phyloP scores from a whole-genome alignment of 495 filamentous ascomycete genomes.

The Parachaetomium inaequale region DNA sequence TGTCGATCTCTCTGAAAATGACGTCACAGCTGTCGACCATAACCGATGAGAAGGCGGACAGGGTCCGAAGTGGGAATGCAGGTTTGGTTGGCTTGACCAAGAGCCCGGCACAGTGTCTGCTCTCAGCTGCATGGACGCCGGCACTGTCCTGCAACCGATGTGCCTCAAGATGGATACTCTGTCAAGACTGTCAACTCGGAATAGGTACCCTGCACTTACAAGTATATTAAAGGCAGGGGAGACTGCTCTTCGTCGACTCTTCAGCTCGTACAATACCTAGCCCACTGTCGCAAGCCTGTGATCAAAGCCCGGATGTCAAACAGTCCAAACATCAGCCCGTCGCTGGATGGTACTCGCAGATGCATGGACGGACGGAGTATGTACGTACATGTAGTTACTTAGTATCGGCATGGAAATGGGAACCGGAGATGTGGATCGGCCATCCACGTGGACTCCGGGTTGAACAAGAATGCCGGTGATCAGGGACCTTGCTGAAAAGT shows the following conservation, averaged over 20 bases:
- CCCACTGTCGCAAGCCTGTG: too few relatives aligned
- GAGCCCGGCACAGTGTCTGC: background rate
- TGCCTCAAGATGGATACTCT: too few relatives aligned
- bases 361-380: background rate
- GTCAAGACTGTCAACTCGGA: too few relatives aligned
- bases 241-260: too few relatives aligned
- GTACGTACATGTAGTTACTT: background rate
- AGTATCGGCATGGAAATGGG: background rate
- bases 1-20: conserved; percentile 15
- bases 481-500: background rate
- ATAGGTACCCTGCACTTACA: too few relatives aligned
- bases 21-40: conserved; percentile 22
- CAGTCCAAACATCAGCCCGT: too few relatives aligned
- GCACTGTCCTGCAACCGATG: too few relatives aligned
- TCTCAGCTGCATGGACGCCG: too few relatives aligned
- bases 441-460: conserved; percentile 2
- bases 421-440: background rate
- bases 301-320: too few relatives aligned
- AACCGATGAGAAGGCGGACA: conserved; percentile 13
- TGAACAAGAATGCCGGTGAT: background rate
- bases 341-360: too few relatives aligned
- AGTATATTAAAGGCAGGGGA: too few relatives aligned
- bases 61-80: background rate
- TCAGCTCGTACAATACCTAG: too few relatives aligned
- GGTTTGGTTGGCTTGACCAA: background rate